Evolutionary conservation across 2,329 filamentous ascomycete species (phyloP), one percentile per base, ranked within the genome.

Genomic region (Aspergillus hiratsukae): DNA sequence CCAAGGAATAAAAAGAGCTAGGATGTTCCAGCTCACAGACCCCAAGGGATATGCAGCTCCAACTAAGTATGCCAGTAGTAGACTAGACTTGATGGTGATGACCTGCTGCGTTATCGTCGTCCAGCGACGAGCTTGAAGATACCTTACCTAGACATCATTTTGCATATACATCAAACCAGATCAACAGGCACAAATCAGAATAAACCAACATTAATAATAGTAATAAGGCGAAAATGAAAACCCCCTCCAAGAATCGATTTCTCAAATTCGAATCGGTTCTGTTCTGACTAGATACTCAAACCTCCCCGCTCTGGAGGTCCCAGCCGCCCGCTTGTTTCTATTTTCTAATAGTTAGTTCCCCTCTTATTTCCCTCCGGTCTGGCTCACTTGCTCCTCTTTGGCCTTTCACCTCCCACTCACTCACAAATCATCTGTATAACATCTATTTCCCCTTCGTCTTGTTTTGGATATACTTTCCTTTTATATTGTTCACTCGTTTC

Each of bases 361-460:
- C 59, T 54, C 54, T 51, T 58, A 58, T 58, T 53, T 55, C 48
- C 52, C 53, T 53, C 56, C 54, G 62, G 48, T 56, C 55, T 53
- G 49, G 49, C 49, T 49, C 40, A 51, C 41, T 61, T 58, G 46
- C 60, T 63, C 57, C 48, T 61, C 56, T 63, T 49, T 57, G 59
- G 41, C 52, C 52, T 59, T 41, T 58, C 45, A 23, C 58, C 55
- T 54, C 56, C 49, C 51, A 35, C 55, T 60, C 49, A 23, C 23
- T 23, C 23, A 23, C 51, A 45, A 29, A 37, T 52, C 43, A 51
- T 58, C 61, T 70, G 66, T 69, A 70, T 65, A 68, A 65, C 69
- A 68, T 45, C 60, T 60, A 58, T 57, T 62, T 64, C 58, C 59
- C 53, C 50, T 62, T 61, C 61, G 45, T 56, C 59, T 57, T 54